A percentile compares a stretch with the other conserved stretches of the same genome.
These are phyloP conservation scores for Bipolaris gigantea DNA, from an alignment of 2,329 filamentous ascomycete species.

Conservation along the genomic window DNA sequence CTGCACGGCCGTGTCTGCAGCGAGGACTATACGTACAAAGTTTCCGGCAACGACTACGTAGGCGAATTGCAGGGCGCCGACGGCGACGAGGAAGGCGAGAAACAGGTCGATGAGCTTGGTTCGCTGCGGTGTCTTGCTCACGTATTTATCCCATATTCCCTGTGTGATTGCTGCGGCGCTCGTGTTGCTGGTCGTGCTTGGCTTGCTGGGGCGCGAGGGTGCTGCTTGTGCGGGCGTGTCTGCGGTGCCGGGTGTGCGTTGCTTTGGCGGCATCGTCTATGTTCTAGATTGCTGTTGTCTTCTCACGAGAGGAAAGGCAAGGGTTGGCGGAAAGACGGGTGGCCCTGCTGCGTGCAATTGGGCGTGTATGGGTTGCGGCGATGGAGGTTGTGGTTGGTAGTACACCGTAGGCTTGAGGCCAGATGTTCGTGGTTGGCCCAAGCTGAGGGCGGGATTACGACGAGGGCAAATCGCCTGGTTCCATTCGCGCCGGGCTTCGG, in stretches of 20 bases:
- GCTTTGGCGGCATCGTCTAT: conserved; percentile 38
- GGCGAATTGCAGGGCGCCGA: conserved; percentile 87
- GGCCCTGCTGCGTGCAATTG: not conserved
- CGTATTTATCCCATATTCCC: conserved; percentile 77
- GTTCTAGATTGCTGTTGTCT: conserved; percentile 4
- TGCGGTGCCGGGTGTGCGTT: conserved; percentile 24
- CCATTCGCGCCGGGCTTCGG: conserved; percentile 6
- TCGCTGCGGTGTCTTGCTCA: conserved; percentile 79
- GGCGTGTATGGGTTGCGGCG: conserved; percentile 11
- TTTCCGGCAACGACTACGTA: conserved; percentile 93
- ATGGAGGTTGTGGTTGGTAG: conserved; percentile 15
- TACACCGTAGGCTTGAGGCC: conserved; percentile 26
- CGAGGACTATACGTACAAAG: conserved; percentile 68
- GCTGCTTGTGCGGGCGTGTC: conserved; percentile 15
- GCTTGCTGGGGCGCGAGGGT: conserved; percentile 25
- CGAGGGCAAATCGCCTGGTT: not conserved
- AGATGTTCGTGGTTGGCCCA: conserved; percentile 23
- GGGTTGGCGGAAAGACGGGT: not conserved
- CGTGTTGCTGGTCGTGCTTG: conserved; percentile 40
- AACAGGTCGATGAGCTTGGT: conserved; percentile 92
- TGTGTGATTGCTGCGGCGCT: conserved; percentile 61
- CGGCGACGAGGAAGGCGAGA: conserved; percentile 80
- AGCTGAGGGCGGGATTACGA: conserved; percentile 10
- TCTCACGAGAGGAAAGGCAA: not conserved
- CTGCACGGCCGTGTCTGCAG: not conserved